Evolutionary conservation across 2,329 filamentous ascomycete genomes (phyloP).

Genomic region (Bipolaris oryzae): DNA sequence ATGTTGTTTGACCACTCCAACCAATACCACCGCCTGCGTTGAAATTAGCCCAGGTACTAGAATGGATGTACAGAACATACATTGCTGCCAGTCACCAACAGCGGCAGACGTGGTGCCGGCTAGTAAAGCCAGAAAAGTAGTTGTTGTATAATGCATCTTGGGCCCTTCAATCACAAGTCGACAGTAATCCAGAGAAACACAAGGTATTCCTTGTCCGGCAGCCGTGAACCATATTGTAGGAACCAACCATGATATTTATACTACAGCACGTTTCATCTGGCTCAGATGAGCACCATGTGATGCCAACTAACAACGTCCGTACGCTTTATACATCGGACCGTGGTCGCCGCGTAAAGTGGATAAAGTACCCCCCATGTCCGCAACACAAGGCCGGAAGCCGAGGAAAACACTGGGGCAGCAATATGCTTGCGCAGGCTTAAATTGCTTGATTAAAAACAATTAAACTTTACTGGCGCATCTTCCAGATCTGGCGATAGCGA

Average conservation of each 20-base stretch:
- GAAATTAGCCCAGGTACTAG: background rate
- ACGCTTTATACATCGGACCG: conserved; percentile 38
- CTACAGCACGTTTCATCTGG: background rate
- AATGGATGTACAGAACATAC: conserved; percentile 21
- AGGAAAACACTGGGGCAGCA: conserved; percentile 9
- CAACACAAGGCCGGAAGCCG: conserved; percentile 12
- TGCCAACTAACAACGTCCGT: conserved; percentile 16
- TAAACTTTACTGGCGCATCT: conserved; percentile 1
- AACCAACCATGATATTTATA: background rate
- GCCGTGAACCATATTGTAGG: background rate
- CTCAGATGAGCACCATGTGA: conserved; percentile 27
- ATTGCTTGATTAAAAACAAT: conserved; percentile 12
- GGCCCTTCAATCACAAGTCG: background rate
- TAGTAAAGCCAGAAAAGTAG: conserved; percentile 30
- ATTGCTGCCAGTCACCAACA: conserved; percentile 44
- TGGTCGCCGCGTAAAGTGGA: conserved; percentile 31
- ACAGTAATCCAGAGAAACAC: background rate
- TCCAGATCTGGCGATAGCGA: background rate
- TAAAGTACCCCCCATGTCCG: conserved; percentile 20
- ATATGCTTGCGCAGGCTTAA: conserved; percentile 18
- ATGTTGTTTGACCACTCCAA: conserved; percentile 36
- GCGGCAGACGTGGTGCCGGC: conserved; percentile 31
- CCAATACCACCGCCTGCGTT: conserved; percentile 38
- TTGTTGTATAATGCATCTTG: conserved; percentile 32
- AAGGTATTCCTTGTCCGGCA: background rate